A percentile compares a stretch with the other conserved stretches of the same genome.
Conservation (phyloP, 441 rosid species). For the Adansonia madagascariensis region DNA sequence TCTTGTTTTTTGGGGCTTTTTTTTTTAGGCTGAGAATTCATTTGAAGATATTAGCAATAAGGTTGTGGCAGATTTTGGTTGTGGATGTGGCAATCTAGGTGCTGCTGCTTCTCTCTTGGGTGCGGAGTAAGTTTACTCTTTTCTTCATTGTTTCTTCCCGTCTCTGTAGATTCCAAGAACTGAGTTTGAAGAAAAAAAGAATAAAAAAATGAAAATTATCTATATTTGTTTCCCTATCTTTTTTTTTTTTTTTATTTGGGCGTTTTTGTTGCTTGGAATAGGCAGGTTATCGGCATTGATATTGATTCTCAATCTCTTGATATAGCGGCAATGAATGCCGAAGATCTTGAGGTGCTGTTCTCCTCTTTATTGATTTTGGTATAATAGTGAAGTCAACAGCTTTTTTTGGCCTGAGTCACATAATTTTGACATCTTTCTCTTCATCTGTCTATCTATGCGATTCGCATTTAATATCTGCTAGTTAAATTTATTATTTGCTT, state of each 20-base stretch:
- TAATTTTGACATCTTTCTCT: neutral
- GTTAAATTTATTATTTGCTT: conserved; percentile 1
- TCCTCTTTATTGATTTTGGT: conserved; percentile 21
- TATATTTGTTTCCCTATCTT: conserved; percentile 13
- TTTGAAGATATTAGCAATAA: conserved; percentile 73
- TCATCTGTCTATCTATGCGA: neutral
- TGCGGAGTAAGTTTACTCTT: conserved; percentile 63
- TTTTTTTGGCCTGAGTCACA: neutral
- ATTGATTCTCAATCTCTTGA: conserved; percentile 78
- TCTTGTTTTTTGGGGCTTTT: neutral
- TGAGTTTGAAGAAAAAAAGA: neutral
- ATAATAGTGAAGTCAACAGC: conserved; percentile 5
- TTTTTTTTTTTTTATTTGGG: conserved; percentile 9
- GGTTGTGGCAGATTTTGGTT: conserved; percentile 93
- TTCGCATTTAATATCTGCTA: neutral
- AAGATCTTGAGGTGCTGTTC: conserved; percentile 70
- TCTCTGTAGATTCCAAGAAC: neutral
- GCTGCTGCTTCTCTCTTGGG: conserved; percentile 86
- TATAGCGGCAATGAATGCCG: conserved; percentile 72
- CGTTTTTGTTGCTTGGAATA: conserved; percentile 35
- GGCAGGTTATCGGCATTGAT: conserved; percentile 80
- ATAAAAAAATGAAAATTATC: neutral
- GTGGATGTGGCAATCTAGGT: conserved; percentile 90
- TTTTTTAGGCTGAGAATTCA: conserved; percentile 76
- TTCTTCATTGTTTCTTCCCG: neutral